Conservation (phyloP, 2,329 filamentous ascomycete genomes). For the Leptographium radiaticola region DNA sequence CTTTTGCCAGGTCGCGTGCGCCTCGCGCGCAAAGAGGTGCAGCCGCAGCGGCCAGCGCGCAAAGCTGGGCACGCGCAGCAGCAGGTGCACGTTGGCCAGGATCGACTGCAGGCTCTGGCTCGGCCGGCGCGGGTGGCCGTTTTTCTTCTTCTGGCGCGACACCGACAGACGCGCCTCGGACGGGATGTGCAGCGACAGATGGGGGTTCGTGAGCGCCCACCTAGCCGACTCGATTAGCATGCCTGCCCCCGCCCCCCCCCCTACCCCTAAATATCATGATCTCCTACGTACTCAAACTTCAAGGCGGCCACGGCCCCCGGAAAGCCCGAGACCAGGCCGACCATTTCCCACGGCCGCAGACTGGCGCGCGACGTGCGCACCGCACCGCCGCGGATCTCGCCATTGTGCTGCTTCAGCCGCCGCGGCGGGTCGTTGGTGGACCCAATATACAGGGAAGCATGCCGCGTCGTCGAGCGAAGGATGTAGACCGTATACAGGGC, state of each 20-base stretch:
- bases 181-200: constrained; percentile 67
- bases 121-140: constrained; percentile 43
- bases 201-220: constrained; percentile 86
- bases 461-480: constrained; percentile 66
- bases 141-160: constrained; percentile 36
- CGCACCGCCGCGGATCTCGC: constrained; percentile 67
- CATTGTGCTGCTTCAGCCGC: constrained; percentile 86
- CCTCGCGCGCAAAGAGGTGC: constrained; percentile 63
- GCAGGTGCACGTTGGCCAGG: constrained; percentile 66
- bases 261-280: background rate
- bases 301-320: constrained; percentile 75
- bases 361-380: constrained; percentile 54
- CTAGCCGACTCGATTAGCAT: too few relatives aligned
- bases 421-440: constrained; percentile 81
- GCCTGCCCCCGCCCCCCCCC: too few relatives aligned
- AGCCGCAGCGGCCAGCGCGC: constrained; percentile 68
- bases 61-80: constrained; percentile 72
- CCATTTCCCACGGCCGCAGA: constrained; percentile 84
- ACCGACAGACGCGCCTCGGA: constrained; percentile 44
- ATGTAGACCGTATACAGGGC: constrained; percentile 91
- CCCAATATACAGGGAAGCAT: constrained; percentile 69
- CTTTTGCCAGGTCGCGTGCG: constrained; percentile 53
- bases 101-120: constrained; percentile 50
- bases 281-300: constrained; percentile 69
- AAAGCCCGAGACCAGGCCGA: constrained; percentile 75